Conservation (phyloP, 2,329 filamentous ascomycete species). For the Verticillium zaregamsianum region DNA sequence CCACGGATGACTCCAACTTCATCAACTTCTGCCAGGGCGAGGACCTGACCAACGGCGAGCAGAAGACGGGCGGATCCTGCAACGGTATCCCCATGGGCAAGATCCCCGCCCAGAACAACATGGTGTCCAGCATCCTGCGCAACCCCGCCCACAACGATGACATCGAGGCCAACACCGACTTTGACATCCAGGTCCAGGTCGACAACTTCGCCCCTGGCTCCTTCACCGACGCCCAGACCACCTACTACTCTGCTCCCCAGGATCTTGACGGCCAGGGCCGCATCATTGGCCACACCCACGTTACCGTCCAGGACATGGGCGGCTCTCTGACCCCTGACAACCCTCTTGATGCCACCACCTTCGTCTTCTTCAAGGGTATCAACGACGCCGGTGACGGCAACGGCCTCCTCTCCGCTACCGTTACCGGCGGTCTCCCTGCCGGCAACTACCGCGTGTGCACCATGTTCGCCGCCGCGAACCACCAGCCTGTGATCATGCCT, state of each 20-base stretch:
- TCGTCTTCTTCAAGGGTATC: constrained; percentile 64
- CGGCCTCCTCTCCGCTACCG: constrained; percentile 48
- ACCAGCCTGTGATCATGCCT: constrained; percentile 63
- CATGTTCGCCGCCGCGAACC: constrained; percentile 60
- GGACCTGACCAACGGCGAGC: constrained; percentile 53
- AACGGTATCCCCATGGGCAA: constrained; percentile 61
- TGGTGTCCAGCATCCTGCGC: constrained; percentile 53
- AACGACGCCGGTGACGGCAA: constrained; percentile 56
- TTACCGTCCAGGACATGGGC: constrained; percentile 55
- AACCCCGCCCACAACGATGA: constrained; percentile 49
- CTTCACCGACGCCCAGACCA: constrained; percentile 56
- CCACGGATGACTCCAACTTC: constrained; percentile 55
- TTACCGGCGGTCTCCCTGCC: constrained; percentile 53
- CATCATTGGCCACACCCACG: constrained; percentile 56
- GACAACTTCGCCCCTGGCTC: constrained; percentile 51
- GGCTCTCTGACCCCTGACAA: constrained; percentile 41
- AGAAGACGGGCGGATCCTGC: constrained; percentile 55
- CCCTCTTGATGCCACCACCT: constrained; percentile 50
- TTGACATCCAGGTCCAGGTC: constrained; percentile 49
- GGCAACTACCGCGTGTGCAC: constrained; percentile 64
- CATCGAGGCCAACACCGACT: constrained; percentile 41
- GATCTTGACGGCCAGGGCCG: constrained; percentile 41
- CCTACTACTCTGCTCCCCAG: constrained; percentile 60
- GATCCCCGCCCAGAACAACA: constrained; percentile 49
- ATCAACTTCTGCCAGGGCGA: constrained; percentile 54